Percentiles rank a stretch among this genome's conserved stretches.
Evolutionary conservation across 2,329 filamentous ascomycete species (phyloP).

Genomic region (Penicillium freii): DNA sequence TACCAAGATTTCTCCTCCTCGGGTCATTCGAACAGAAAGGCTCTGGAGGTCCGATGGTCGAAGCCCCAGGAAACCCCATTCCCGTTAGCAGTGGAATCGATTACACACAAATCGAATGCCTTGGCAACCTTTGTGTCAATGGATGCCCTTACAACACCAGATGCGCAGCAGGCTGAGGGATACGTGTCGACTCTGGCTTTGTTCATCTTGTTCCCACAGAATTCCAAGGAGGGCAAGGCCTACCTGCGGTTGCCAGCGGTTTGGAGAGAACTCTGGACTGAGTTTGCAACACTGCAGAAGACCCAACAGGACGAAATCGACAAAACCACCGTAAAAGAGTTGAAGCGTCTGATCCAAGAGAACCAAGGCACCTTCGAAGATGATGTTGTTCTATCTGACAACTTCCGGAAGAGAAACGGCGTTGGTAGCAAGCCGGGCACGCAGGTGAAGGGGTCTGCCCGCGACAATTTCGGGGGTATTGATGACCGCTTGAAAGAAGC

Average conservation of each 20-base stretch:
- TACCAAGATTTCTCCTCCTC: constrained; percentile 71
- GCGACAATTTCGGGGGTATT: constrained; percentile 23
- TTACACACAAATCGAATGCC: constrained; percentile 48
- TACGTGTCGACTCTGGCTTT: constrained; percentile 79
- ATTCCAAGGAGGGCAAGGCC: constrained; percentile 80
- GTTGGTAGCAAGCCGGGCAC: constrained; percentile 29
- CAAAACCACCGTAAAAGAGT: constrained; percentile 62
- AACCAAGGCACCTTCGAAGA: constrained; percentile 56
- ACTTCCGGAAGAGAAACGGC: constrained; percentile 60
- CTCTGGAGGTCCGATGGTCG: constrained; percentile 73
- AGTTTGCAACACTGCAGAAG: constrained; percentile 71
- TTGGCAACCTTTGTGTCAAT: constrained; percentile 66
- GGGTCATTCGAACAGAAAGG: constrained; percentile 72
- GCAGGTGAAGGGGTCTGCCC: constrained; percentile 22
- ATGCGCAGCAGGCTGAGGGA: constrained; percentile 77
- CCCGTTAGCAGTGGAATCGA: constrained; percentile 40
- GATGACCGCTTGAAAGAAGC: constrained; percentile 49
- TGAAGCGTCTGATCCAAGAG: constrained; percentile 50
- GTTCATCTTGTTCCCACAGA: constrained; percentile 76
- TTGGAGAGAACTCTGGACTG: constrained; percentile 84
- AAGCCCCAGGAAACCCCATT: constrained; percentile 63
- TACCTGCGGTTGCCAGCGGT: constrained; percentile 71
- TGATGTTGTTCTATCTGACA: constrained; percentile 72
- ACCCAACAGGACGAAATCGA: constrained; percentile 68
- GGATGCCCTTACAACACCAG: constrained; percentile 69